Base-by-base conservation (phyloP, 106 monocot species). In the Allium cepa region DNA sequence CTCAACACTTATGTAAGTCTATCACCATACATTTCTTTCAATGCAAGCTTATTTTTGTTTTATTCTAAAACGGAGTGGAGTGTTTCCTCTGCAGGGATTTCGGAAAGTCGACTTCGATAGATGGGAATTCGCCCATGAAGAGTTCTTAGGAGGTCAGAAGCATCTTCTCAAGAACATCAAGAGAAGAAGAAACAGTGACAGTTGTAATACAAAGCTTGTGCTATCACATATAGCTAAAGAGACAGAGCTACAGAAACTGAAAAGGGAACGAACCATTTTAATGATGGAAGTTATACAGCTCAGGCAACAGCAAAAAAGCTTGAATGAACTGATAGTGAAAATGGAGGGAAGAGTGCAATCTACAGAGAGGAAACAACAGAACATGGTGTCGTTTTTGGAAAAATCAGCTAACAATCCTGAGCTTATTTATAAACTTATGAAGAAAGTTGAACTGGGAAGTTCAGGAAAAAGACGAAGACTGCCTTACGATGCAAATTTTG, bases 21-120 rank as follows among this genome's bases (percentile, higher is more conserved):
- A 5, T 22, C 1, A 22, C 22, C 4, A 1, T 7, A 28, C 14
- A 10, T 62, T 8, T 62, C 45, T 15, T 8, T 62, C 8, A 2
- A 26, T 28, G 11, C 12, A 10, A 10, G 28, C 36, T 26, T 2
- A 2, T 26, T 8, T 27, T 26, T 28, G 14, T 27, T 9, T 11
- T 61, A 1, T 7, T 9, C 14, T 62, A 26, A 13, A 9, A 22
- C 7, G 11, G 26, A 12, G 26, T 28, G 7, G 11, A 3, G 12
- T 26, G n/a, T 17, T 7, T 17, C 17, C 16, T 49, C 64, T 64
- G 11, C 87, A 91, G 91, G 91, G 91, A 3, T 91, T 91, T 56
- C 77, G 79, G 63, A 91, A 91, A 63, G 87, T 91, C 36, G 87
- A 91, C 78, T 79, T 86, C 4, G 87, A 91, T 46, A 76, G 67